These are phyloP conservation scores for Bacterosira constricta DNA, from an alignment of 108 stramenopile species.

Conservation along the genomic window DNA sequence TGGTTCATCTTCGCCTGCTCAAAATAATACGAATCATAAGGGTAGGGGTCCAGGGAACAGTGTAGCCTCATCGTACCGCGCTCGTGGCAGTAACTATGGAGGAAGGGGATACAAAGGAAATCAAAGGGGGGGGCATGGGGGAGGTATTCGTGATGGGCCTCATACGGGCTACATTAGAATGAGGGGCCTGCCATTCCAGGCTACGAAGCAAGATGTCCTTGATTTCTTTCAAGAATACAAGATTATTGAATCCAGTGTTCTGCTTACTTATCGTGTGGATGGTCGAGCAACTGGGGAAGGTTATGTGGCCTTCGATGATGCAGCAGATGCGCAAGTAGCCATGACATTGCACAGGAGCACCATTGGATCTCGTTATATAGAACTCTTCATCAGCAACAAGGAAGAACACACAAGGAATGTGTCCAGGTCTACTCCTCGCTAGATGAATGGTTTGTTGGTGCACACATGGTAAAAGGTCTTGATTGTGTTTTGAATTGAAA, in stretches of 20 bases:
- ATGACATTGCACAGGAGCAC: constrained; percentile 87
- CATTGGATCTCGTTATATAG: constrained; percentile 93
- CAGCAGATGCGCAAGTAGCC: constrained; percentile 82
- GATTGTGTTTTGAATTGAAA: no score
- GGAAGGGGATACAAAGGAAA: constrained; percentile 37
- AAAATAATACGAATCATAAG: constrained; percentile 25
- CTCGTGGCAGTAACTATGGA: constrained; percentile 40
- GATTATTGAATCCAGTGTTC: constrained; percentile 79
- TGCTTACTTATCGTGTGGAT: constrained; percentile 89
- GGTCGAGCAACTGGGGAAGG: constrained; percentile 94
- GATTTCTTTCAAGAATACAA: constrained; percentile 89
- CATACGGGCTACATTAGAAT: constrained; percentile 92
- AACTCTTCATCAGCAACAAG: constrained; percentile 94
- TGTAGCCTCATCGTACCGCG: constrained; percentile 21
- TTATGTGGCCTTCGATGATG: constrained; percentile 83
- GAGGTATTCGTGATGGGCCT: constrained; percentile 86
- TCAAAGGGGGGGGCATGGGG: constrained; percentile 60
- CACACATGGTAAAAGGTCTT: no score
- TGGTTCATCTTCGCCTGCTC: constrained; percentile 15
- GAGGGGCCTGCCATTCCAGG: constrained; percentile 93
- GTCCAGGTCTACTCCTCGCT: constrained; percentile 74
- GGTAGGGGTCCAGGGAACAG: constrained; percentile 25
- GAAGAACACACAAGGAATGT: constrained; percentile 88
- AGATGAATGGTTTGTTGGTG: constrained; percentile 4
- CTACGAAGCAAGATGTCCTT: constrained; percentile 86